These are phyloP conservation scores for Scheffersomyces titani DNA, from an alignment of 1,139 yeast species.

Conservation along the genomic window DNA sequence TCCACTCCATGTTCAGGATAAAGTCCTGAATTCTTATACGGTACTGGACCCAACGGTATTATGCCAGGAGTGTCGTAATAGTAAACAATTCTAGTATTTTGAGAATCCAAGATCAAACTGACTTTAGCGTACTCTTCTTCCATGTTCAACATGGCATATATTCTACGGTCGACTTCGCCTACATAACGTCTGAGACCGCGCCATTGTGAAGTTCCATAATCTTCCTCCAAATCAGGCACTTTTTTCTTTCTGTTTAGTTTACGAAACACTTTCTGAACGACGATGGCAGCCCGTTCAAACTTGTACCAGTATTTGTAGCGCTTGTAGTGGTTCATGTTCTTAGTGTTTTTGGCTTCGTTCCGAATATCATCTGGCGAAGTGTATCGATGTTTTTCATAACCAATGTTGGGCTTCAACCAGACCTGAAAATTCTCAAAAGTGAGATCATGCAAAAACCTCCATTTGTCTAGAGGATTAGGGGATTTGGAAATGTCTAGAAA, in stretches of 20 bases:
- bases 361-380: slow-evolving; percentile 2
- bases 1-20: slow-evolving; percentile 69
- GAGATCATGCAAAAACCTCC: slow-evolving; percentile 45
- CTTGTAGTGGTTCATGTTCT: slow-evolving; percentile 15
- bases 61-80: slow-evolving; percentile 73
- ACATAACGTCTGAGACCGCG: slow-evolving; percentile 46
- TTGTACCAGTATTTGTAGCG: slow-evolving; percentile 25
- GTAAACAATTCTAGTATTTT: slow-evolving; percentile 53
- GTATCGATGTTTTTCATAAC: slow-evolving; percentile 34
- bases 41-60: slow-evolving; percentile 36
- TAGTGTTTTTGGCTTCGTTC: background rate
- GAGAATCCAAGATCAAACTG: slow-evolving; percentile 71
- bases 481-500: slow-evolving; percentile 58
- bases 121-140: slow-evolving; percentile 81
- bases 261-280: slow-evolving; percentile 4
- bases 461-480: slow-evolving; percentile 53
- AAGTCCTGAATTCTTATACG: slow-evolving; percentile 2
- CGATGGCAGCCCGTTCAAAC: slow-evolving; percentile 20
- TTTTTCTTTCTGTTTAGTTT: background rate
- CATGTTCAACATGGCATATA: slow-evolving; percentile 26
- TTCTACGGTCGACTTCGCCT: slow-evolving; percentile 37
- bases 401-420: slow-evolving; percentile 69
- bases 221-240: slow-evolving; percentile 6
- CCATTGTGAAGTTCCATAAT: slow-evolving; percentile 25
- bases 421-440: slow-evolving; percentile 53